phyloP scores from a whole-genome alignment of 208 protist genomes.

The Leptomonas seymouri region DNA sequence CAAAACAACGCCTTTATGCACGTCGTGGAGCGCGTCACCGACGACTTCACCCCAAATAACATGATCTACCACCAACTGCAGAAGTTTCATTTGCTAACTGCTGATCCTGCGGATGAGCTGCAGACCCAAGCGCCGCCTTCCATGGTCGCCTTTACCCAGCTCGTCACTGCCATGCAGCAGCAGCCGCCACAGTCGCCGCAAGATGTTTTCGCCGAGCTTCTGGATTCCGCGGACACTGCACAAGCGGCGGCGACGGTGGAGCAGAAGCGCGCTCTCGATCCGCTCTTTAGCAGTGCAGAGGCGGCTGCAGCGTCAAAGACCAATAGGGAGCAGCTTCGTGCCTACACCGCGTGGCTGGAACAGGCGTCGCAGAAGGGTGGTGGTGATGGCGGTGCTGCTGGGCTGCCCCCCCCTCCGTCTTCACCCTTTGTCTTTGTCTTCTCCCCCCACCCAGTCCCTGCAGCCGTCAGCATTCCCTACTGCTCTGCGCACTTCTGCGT shows the following conservation, averaged over 20 bases:
- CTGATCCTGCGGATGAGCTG: background rate
- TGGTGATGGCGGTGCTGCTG: too few species aligned
- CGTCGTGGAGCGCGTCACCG: constrained; percentile 59
- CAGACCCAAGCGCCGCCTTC: background rate
- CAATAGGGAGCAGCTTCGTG: constrained; percentile 32
- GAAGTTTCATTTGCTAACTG: constrained; percentile 26
- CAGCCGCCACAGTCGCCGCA: constrained; percentile 17
- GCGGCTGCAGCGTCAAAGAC: constrained; percentile 31
- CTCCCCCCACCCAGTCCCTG: constrained; percentile 53
- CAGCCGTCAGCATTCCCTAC: constrained; percentile 56
- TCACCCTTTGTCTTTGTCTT: constrained; percentile 37
- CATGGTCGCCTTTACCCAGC: constrained; percentile 35
- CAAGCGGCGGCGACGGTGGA: constrained; percentile 17
- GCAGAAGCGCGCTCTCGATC: constrained; percentile 40
- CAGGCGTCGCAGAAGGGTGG: background rate
- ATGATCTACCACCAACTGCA: constrained; percentile 80
- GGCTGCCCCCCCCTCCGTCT: background rate
- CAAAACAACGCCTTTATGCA: constrained; percentile 69
- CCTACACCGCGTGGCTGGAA: background rate
- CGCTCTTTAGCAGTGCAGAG: constrained; percentile 26
- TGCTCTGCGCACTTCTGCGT: constrained; percentile 69
- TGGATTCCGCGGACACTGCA: constrained; percentile 10
- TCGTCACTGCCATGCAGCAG: constrained; percentile 37
- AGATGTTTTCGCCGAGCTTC: constrained; percentile 17
- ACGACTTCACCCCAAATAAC: constrained; percentile 87